phyloP scores from a whole-genome alignment of 306 rosid species.

The Canavalia gladiata region DNA sequence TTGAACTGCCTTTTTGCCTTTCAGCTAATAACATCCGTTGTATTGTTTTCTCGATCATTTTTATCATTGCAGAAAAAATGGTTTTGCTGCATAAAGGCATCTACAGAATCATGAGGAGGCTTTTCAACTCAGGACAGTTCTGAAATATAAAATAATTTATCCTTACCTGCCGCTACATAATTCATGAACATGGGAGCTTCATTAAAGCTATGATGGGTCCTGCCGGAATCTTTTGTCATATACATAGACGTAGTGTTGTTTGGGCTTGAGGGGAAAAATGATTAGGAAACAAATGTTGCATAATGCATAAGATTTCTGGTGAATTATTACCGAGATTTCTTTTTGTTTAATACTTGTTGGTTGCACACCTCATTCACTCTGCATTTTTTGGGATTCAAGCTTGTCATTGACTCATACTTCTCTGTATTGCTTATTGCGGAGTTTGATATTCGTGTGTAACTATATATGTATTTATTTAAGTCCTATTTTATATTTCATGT shows the following conservation, averaged over 20 bases:
- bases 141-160: constrained; percentile 35
- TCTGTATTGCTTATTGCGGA: not conserved
- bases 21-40: not conserved
- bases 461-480: constrained; percentile 1
- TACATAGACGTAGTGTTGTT: constrained; percentile 30
- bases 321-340: constrained; percentile 29
- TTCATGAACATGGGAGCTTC: constrained; percentile 70
- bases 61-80: constrained; percentile 72
- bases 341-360: constrained; percentile 24
- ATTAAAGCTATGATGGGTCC: constrained; percentile 64
- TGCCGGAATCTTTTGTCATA: constrained; percentile 56
- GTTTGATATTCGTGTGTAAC: constrained; percentile 12
- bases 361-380: constrained; percentile 27
- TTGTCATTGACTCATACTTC: not conserved
- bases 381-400: constrained; percentile 10
- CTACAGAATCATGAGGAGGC: constrained; percentile 63
- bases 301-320: constrained; percentile 37
- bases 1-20: not conserved
- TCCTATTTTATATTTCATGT: not conserved
- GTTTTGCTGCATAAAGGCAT: constrained; percentile 73
- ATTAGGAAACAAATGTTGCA: constrained; percentile 41
- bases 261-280: constrained; percentile 37
- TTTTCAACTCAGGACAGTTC: constrained; percentile 32
- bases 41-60: constrained; percentile 11
- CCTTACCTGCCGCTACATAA: constrained; percentile 37